Evolutionary conservation across 768 basidiomycete genomes (phyloP).

Genomic region (Psilocybe tampanensis): DNA sequence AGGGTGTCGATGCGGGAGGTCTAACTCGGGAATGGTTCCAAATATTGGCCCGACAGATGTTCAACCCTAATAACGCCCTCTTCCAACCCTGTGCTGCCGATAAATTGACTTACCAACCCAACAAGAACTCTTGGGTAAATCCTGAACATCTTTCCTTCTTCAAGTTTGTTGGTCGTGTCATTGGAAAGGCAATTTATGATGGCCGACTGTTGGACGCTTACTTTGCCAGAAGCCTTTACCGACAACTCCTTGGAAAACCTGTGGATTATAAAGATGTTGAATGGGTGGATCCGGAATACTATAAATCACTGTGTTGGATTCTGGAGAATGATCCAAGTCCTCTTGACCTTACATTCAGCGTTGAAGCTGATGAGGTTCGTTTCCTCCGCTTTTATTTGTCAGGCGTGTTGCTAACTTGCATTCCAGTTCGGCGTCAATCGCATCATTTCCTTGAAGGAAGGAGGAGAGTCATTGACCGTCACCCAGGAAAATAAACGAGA

Average conservation of each 20-base stretch:
- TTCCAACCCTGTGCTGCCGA: conserved; percentile 99
- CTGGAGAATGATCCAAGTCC: conserved; percentile 91
- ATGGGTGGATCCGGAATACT: conserved; percentile 98
- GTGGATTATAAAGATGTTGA: conserved; percentile 97
- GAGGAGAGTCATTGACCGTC: conserved; percentile 82
- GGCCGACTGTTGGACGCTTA: conserved; percentile 96
- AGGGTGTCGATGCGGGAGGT: conserved; percentile 98
- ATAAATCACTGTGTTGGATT: conserved; percentile 98
- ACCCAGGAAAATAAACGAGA: conserved; percentile 97
- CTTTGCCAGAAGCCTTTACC: conserved; percentile 95
- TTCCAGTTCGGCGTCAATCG: conserved; percentile 87
- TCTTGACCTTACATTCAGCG: conserved; percentile 90
- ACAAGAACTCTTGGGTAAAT: conserved; percentile 92
- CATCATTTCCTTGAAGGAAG: conserved; percentile 84
- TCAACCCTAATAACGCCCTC: conserved; percentile 96
- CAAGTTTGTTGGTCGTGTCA: conserved; percentile 97
- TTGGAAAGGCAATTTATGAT: conserved; percentile 97
- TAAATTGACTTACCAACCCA: conserved; percentile 93
- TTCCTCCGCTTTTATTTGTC: neutral
- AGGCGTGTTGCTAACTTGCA: conserved; percentile 9
- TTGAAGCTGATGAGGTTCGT: conserved; percentile 90
- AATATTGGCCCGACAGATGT: conserved; percentile 97
- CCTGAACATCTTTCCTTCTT: conserved; percentile 96
- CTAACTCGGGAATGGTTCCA: conserved; percentile 99
- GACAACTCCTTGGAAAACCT: conserved; percentile 90